These are phyloP conservation scores for Alnus rubra DNA, from an alignment of 306 rosid species.

Conservation along the genomic window DNA sequence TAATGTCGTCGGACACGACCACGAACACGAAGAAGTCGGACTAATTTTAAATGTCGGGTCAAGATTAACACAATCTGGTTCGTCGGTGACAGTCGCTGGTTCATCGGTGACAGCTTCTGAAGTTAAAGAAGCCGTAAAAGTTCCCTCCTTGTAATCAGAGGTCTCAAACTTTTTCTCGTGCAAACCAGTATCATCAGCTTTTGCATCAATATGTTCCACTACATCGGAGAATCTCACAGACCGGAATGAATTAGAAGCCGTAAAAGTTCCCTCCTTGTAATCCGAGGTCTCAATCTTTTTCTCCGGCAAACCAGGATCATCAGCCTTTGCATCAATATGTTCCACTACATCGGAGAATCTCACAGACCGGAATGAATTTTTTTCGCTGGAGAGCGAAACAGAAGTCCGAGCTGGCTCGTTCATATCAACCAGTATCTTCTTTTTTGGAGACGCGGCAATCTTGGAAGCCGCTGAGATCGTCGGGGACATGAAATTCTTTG, in stretches of 20 bases:
- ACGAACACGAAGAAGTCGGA: constrained; percentile 47
- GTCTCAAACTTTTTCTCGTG: constrained; percentile 28
- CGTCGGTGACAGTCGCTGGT: constrained; percentile 30
- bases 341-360: constrained; percentile 42
- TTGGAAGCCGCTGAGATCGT: constrained; percentile 84
- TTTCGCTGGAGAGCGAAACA: constrained; percentile 36
- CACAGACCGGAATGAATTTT: constrained; percentile 47
- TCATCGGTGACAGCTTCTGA: constrained; percentile 6
- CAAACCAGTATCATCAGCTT: background rate
- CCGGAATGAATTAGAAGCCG: constrained; percentile 30
- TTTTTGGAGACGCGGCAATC: constrained; percentile 63
- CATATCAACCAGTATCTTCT: constrained; percentile 65
- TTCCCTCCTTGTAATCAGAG: constrained; percentile 31
- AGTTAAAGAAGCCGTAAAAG: constrained; percentile 3
- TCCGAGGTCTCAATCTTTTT: constrained; percentile 24
- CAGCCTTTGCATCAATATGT: constrained; percentile 14
- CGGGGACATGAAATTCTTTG: constrained; percentile 84
- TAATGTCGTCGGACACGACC: constrained; percentile 25
- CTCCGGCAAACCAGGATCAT: constrained; percentile 17
- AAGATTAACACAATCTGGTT: constrained; percentile 61
- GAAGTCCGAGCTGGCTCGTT: constrained; percentile 55
- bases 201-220: constrained; percentile 18
- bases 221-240: constrained; percentile 50
- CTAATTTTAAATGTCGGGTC: constrained; percentile 72
- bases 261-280: constrained; percentile 27